phyloP scores from a whole-genome alignment of 2,329 filamentous ascomycete genomes.

The Escovopsis sp. region DNA sequence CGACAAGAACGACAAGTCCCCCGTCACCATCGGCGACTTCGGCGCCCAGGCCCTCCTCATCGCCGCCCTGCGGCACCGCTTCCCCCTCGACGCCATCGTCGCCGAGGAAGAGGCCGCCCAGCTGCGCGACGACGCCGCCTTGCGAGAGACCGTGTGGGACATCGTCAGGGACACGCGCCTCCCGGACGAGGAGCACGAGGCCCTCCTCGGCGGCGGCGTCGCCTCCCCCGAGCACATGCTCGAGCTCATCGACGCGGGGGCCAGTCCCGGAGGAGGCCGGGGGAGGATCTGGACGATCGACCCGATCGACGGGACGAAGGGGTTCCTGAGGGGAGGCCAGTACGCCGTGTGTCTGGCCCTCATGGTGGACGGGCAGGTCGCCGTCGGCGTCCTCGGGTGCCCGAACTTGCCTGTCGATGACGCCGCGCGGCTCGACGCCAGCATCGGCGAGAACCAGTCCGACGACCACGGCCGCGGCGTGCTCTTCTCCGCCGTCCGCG shows the following conservation, averaged over 20 bases:
- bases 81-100: constrained; percentile 81
- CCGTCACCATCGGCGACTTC: constrained; percentile 95
- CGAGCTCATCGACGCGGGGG: constrained; percentile 50
- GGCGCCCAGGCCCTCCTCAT: constrained; percentile 96
- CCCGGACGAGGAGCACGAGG: constrained; percentile 32
- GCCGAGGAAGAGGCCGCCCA: constrained; percentile 85
- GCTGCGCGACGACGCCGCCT: constrained; percentile 52
- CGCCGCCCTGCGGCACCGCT: constrained; percentile 71
- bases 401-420: constrained; percentile 90
- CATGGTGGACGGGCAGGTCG: constrained; percentile 84
- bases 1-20: constrained; percentile 81
- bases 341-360: constrained; percentile 90
- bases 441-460: constrained; percentile 58
- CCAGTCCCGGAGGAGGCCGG: constrained; percentile 52
- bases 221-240: constrained; percentile 51
- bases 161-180: constrained; percentile 61
- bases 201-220: constrained; percentile 49
- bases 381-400: constrained; percentile 86
- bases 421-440: constrained; percentile 38
- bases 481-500: constrained; percentile 69
- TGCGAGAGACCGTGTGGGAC: constrained; percentile 63
- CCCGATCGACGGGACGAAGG: constrained; percentile 95
- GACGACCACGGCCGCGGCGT: constrained; percentile 63
- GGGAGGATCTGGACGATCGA: constrained; percentile 93
- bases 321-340: constrained; percentile 88